Base-by-base conservation (phyloP, 208 protist genomes). In the Leishmania tropica region DNA sequence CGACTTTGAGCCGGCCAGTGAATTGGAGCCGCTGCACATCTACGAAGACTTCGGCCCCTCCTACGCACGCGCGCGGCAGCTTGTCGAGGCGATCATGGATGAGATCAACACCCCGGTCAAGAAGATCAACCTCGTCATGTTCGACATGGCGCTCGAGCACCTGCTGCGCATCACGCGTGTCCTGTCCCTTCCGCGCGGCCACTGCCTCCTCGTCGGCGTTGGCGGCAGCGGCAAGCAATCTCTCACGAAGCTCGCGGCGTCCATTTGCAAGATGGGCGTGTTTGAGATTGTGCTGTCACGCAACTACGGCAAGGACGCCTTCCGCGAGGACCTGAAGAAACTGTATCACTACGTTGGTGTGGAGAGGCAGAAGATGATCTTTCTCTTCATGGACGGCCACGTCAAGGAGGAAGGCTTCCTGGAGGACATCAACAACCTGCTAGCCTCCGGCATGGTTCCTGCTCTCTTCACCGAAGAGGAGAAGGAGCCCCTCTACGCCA, bases 341-440 rank as follows among this genome's bases (percentile, higher is more conserved):
- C 90, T 99, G 24, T 99, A 98, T 80, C 83, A 99, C 21, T 96
- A 94, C 72, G 92, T 98, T 42, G 96, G 98, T 37, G 94, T 99
- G 60, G 88, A 97, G 62, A 87, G 95, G 76, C 93, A 99, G 88
- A 88, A 95, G 81, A 89, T 98, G 73, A 96, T 99, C 0, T 99
- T 99, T 83, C 89, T 99, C 3, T 99, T 99, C 85, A 99, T 98
- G 79, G 99, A 99, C 85, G 92, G 91, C 42, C 99, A 99, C 84
- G 98, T 99, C 47, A 99, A 98, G 81, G 90, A 99, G 76, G 99
- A 99, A 85, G 94, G 97, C 51, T 99, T 99, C 85, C 89, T 99
- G 11, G 99, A 99, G 93, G 90, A 99, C 58, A 99, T 99, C 88
- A 99, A 99, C 93, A 99, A 99, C 92, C 99, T 99, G 91, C 92